A percentile compares a stretch with the other conserved stretches of the same genome.
Conservation (phyloP, 2,329 filamentous ascomycete genomes). For the Periglandula ipomoeae region DNA sequence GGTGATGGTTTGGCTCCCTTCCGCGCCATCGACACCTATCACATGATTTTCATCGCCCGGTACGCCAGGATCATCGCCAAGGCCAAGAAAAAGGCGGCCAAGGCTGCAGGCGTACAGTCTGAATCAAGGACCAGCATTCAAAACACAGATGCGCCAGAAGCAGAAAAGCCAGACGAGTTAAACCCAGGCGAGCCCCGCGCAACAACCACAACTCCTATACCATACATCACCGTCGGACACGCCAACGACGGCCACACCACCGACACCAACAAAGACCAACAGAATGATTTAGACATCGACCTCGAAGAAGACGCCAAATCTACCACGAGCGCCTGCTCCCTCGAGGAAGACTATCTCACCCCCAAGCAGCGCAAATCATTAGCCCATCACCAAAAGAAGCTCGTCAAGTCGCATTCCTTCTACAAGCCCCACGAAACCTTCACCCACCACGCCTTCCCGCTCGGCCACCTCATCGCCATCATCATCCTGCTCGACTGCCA, state of each 20-base stretch:
- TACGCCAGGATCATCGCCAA: slow-evolving; percentile 38
- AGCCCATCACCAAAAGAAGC: slow-evolving; percentile 69
- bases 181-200: background rate
- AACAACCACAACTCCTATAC: background rate
- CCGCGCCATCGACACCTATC: slow-evolving; percentile 73
- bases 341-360: slow-evolving; percentile 53
- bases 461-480: slow-evolving; percentile 64
- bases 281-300: background rate
- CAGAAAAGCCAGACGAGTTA: background rate
- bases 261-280: slow-evolving; percentile 12
- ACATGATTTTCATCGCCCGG: slow-evolving; percentile 73
- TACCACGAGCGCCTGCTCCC: slow-evolving; percentile 26
- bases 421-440: slow-evolving; percentile 83
- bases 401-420: slow-evolving; percentile 76
- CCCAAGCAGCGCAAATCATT: slow-evolving; percentile 58
- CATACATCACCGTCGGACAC: slow-evolving; percentile 10
- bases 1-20: slow-evolving; percentile 67
- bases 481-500: slow-evolving; percentile 74
- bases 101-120: background rate
- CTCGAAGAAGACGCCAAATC: slow-evolving; percentile 31
- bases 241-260: slow-evolving; percentile 24
- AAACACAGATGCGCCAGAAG: background rate
- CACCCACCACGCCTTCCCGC: slow-evolving; percentile 72
- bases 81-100: slow-evolving; percentile 29
- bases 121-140: slow-evolving; percentile 12